Evolutionary conservation across 1,284 basidiomycete species (phyloP).

Genomic region (Rhodotorula glutinis): DNA sequence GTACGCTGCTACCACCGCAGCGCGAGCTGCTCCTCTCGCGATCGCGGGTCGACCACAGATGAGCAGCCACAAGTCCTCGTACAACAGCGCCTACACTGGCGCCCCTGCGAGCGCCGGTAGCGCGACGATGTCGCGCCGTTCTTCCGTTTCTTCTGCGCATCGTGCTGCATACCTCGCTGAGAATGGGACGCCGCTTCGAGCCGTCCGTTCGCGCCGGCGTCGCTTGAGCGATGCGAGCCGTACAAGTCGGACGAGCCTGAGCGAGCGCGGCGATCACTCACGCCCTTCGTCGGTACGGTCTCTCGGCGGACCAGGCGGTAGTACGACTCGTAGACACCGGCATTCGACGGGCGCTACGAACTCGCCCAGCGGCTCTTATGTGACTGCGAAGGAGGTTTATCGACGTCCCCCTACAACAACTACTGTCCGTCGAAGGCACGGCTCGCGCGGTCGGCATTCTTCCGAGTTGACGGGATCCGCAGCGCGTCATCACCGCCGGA

Average conservation of each 20-base stretch:
- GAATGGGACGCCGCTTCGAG: constrained; percentile 1
- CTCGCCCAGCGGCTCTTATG: constrained; percentile 24
- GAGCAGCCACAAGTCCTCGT: constrained; percentile 46
- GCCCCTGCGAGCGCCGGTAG: neutral
- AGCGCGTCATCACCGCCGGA: constrained; percentile 8
- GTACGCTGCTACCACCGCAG: constrained; percentile 29
- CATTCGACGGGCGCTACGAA: constrained; percentile 27
- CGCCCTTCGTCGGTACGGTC: constrained; percentile 45
- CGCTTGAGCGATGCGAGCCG: constrained; percentile 42
- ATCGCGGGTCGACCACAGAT: constrained; percentile 21
- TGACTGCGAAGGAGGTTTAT: constrained; percentile 14
- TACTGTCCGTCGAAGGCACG: constrained; percentile 20
- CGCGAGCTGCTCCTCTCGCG: constrained; percentile 3
- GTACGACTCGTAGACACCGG: constrained; percentile 24
- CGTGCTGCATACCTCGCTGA: constrained; percentile 31
- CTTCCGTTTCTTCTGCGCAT: constrained; percentile 44
- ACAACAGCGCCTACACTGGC: constrained; percentile 45
- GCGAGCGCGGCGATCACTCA: constrained; percentile 30
- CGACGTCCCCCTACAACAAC: constrained; percentile 34
- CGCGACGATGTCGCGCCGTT: constrained; percentile 43
- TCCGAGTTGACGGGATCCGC: constrained; percentile 3
- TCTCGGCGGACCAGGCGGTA: neutral
- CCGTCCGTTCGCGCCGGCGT: neutral
- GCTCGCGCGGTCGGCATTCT: constrained; percentile 6
- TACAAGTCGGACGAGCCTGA: constrained; percentile 44